Evolutionary conservation across 441 rosid genomes (phyloP), one percentile per base, ranked within the genome.

Genomic region (Syzygium malaccense): DNA sequence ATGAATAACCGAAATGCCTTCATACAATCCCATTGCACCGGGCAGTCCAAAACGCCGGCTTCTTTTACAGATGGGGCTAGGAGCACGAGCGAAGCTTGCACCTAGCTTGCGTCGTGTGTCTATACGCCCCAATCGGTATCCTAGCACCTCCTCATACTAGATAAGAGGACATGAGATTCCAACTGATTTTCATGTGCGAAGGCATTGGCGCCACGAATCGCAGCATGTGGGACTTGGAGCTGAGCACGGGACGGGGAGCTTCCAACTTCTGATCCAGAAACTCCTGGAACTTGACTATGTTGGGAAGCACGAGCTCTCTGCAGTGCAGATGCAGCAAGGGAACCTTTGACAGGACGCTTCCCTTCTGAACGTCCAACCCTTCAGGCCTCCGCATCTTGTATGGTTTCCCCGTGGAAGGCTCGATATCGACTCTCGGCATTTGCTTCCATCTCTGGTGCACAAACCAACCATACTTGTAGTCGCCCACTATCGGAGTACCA

Each of bases 101-200:
- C 83, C 49, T 33, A 68, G 49, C 48, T 33, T 20, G 25, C 49
- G 4, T 68, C 48, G 3, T 25, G 3, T 25, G 15, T 68, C 80
- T 25, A 71, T 11, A 20, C 17, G 12, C 49, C 49, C 49, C 8
- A 2, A 37, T 20, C 80, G 3, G 49, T 37, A 71, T 71, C 80
- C 49, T 6, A 37, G 80, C n/a, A 7, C 83, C n/a, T 25, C 84
- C 84, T 85, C 87, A 93, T 62, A 93, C 95, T 85, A 95, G 89
- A 91, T 93, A 92, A 55, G 96, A 93, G 30, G 96, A 94, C 94
- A 92, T 92, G 71, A 96, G 91, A 90, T 97, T 96, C 99, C 99
- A 97, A 90, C 99, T 96, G 53, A 96, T 97, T 93, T 94, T 96
- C 98, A 97, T 96, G 92, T 96, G 99, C 86, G 93, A 89, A 86